These are phyloP conservation scores for Leccinum barrowsii DNA, from an alignment of 768 basidiomycete genomes.

Conservation along the genomic window DNA sequence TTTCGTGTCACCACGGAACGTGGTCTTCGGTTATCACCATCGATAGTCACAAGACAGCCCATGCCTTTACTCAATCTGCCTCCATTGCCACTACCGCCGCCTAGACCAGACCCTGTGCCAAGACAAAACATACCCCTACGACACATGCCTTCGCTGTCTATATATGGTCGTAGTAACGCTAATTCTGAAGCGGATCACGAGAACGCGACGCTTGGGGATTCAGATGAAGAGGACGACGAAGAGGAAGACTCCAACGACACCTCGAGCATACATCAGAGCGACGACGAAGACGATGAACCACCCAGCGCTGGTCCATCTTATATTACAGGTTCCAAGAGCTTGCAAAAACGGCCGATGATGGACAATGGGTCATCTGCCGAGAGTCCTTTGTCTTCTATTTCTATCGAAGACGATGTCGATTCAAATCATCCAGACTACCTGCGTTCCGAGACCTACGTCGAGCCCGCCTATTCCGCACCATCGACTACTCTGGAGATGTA, in stretches of 20 bases:
- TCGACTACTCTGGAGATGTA: constrained; percentile 8
- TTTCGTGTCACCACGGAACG: constrained; percentile 31
- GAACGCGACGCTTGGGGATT: constrained; percentile 19
- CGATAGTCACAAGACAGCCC: constrained; percentile 41
- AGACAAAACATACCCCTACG: constrained; percentile 35
- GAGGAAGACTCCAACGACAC: constrained; percentile 36
- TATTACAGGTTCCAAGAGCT: background rate
- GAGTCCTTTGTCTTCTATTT: constrained; percentile 2
- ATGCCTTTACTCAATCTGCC: constrained; percentile 52
- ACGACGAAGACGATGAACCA: constrained; percentile 34
- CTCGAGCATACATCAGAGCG: constrained; percentile 34
- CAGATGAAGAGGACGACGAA: constrained; percentile 34
- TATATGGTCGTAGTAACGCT: constrained; percentile 30
- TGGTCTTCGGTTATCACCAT: constrained; percentile 43
- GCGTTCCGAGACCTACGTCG: constrained; percentile 7
- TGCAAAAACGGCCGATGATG: constrained; percentile 11
- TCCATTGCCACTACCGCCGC: constrained; percentile 35
- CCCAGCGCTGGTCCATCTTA: constrained; percentile 19
- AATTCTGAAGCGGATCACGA: constrained; percentile 25
- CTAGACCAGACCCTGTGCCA: constrained; percentile 9
- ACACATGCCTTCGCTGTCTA: constrained; percentile 53
- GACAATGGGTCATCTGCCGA: constrained; percentile 1
- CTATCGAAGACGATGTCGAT: background rate
- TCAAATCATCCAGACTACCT: constrained; percentile 2
- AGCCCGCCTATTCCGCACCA: constrained; percentile 2